phyloP scores from a whole-genome alignment of 805 yeast genomes.

The Pichia membranifaciens region DNA sequence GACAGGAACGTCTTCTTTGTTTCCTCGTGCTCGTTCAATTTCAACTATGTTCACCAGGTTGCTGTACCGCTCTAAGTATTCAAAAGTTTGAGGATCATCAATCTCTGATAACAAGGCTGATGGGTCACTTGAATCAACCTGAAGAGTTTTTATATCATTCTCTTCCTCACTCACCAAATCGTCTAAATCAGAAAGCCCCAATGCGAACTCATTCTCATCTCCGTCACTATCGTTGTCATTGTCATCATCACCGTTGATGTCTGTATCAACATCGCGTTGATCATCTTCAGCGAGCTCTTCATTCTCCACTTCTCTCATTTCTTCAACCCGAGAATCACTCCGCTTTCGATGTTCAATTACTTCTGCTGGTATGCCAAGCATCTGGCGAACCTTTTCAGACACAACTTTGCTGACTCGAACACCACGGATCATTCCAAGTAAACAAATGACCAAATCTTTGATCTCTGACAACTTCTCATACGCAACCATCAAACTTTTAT shows the following conservation, averaged over 20 bases:
- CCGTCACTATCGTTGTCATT: not conserved
- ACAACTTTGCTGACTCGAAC: not conserved
- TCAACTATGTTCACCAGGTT: not conserved
- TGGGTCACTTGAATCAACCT: not conserved
- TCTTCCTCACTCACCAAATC: slow-evolving; percentile 8
- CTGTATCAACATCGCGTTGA: not conserved
- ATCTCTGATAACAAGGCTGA: slow-evolving; percentile 5
- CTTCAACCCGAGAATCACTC: not conserved
- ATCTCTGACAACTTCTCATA: slow-evolving; percentile 6
- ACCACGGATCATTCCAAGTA: slow-evolving; percentile 13
- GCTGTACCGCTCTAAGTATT: not conserved
- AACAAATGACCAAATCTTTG: slow-evolving; percentile 12
- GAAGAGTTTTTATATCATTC: not conserved
- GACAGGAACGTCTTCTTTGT: not conserved
- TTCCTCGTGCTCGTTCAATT: too few species aligned
- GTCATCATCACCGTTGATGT: not conserved
- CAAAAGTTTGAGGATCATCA: slow-evolving; percentile 7
- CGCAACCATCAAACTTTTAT: slow-evolving; percentile 4
- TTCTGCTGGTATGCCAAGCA: not conserved
- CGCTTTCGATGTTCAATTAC: not conserved
- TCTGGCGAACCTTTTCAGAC: not conserved
- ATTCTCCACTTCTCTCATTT: too few species aligned
- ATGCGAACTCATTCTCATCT: slow-evolving; percentile 9
- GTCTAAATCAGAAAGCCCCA: slow-evolving; percentile 16
- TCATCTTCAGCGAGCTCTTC: not conserved